Evolutionary conservation across 306 rosid genomes (phyloP).

Genomic region (Prinsepia uniflora): DNA sequence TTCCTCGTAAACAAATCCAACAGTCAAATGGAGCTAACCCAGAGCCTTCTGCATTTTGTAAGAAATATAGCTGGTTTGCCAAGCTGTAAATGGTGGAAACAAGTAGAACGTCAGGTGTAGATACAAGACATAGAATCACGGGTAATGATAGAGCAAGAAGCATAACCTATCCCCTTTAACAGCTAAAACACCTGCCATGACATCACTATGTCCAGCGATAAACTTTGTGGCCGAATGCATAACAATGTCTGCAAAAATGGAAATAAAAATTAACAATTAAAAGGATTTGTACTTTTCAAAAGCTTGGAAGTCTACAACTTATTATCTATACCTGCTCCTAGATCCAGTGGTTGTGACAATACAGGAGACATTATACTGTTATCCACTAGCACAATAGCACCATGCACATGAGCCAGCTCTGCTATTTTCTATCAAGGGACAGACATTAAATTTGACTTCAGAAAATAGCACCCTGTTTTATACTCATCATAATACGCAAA

Average conservation of each 20-base stretch:
- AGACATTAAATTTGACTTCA: conserved; percentile 12
- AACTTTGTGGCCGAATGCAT: conserved; percentile 97
- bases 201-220: conserved; percentile 85
- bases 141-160: conserved; percentile 21
- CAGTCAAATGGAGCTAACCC: conserved; percentile 94
- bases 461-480: neutral
- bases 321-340: conserved; percentile 81
- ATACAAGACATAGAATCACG: conserved; percentile 3
- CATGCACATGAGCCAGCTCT: conserved; percentile 71
- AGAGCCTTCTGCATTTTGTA: conserved; percentile 90
- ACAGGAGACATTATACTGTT: conserved; percentile 95
- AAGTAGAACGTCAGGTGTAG: conserved; percentile 3
- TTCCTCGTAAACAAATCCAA: conserved; percentile 81
- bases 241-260: conserved; percentile 60
- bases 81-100: conserved; percentile 41
- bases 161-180: conserved; percentile 74
- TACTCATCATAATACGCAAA: neutral
- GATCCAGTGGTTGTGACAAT: conserved; percentile 76
- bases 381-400: conserved; percentile 80
- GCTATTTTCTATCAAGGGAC: conserved; percentile 63
- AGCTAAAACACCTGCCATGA: conserved; percentile 94
- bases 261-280: conserved; percentile 10
- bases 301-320: conserved; percentile 9
- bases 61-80: conserved; percentile 76
- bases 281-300: neutral